Evolutionary conservation across 192 early-diverging fungal genomes (phyloP).

Genomic region (Coemansia reversa): DNA sequence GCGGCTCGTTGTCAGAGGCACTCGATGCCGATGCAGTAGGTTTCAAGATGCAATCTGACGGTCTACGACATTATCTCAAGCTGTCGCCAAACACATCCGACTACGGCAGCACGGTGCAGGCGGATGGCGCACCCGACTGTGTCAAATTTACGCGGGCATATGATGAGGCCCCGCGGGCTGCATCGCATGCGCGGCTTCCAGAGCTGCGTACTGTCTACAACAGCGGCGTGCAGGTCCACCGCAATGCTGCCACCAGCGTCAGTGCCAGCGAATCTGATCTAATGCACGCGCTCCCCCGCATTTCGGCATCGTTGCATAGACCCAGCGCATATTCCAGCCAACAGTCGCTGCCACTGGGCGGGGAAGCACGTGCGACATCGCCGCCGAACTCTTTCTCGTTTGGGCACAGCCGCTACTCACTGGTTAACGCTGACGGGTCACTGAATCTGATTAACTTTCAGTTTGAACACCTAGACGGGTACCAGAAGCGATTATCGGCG

Average conservation of each 20-base stretch:
- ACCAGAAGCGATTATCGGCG: constrained; percentile 41
- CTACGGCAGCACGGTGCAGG: no score
- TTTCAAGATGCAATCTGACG: constrained; percentile 23
- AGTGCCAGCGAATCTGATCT: background rate
- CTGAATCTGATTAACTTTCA: constrained; percentile 45
- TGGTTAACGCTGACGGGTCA: constrained; percentile 53
- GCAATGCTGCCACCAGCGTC: background rate
- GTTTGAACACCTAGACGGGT: constrained; percentile 50
- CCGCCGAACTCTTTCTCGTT: constrained; percentile 50
- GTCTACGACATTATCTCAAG: constrained; percentile 15
- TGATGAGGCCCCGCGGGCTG: no score
- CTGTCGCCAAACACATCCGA: constrained; percentile 7
- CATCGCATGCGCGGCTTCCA: no score
- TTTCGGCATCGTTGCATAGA: background rate
- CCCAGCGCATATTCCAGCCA: no score
- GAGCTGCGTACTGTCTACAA: constrained; percentile 16
- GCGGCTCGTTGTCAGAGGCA: constrained; percentile 18
- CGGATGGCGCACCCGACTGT: no score
- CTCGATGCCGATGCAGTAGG: constrained; percentile 21
- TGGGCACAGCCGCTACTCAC: constrained; percentile 49
- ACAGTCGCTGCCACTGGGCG: constrained; percentile 3
- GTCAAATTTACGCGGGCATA: no score
- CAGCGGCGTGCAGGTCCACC: constrained; percentile 40
- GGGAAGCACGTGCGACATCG: constrained; percentile 7
- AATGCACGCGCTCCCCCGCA: background rate